Percentiles rank a stretch among this genome's conserved stretches.
phyloP scores from a whole-genome alignment of 140 eudicot genomes.

The Anethum foeniculum region DNA sequence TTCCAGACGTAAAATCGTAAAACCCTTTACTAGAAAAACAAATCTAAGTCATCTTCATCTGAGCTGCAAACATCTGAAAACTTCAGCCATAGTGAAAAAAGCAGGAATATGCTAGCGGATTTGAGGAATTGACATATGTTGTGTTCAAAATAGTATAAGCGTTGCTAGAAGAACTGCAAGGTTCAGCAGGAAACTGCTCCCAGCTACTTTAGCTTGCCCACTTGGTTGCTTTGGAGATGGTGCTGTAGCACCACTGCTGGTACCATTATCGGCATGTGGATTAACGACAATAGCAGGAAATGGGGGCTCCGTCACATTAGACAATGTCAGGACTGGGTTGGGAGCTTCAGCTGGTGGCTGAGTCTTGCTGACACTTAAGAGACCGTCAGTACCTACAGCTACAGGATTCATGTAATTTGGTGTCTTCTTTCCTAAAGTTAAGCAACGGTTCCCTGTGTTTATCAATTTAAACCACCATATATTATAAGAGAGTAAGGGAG shows the following conservation, averaged over 20 bases:
- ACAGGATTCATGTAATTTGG: constrained; percentile 49
- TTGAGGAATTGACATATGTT: not conserved
- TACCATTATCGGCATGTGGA: constrained; percentile 19
- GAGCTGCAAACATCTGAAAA: constrained; percentile 1
- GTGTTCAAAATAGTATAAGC: constrained; percentile 20
- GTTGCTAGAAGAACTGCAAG: constrained; percentile 29
- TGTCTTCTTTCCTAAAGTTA: constrained; percentile 22
- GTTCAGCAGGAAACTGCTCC: constrained; percentile 20
- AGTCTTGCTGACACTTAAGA: constrained; percentile 27
- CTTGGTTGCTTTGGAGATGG: constrained; percentile 27
- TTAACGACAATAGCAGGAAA: constrained; percentile 38
- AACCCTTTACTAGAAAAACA: not conserved
- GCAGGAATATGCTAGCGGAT: constrained; percentile 6
- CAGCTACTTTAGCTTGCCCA: constrained; percentile 38
- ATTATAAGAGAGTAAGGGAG: not conserved
- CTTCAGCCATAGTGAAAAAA: not conserved
- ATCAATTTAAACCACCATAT: not conserved
- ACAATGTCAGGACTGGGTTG: constrained; percentile 41
- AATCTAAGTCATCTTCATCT: not conserved
- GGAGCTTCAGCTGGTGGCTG: constrained; percentile 87
- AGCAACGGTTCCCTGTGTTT: constrained; percentile 61
- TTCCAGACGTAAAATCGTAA: too few relatives aligned
- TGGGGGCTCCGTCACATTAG: constrained; percentile 58
- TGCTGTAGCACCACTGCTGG: constrained; percentile 17
- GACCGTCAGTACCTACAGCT: constrained; percentile 21